Conservation (phyloP, 176 grass and related monocot genomes). For the Avena eriantha region DNA sequence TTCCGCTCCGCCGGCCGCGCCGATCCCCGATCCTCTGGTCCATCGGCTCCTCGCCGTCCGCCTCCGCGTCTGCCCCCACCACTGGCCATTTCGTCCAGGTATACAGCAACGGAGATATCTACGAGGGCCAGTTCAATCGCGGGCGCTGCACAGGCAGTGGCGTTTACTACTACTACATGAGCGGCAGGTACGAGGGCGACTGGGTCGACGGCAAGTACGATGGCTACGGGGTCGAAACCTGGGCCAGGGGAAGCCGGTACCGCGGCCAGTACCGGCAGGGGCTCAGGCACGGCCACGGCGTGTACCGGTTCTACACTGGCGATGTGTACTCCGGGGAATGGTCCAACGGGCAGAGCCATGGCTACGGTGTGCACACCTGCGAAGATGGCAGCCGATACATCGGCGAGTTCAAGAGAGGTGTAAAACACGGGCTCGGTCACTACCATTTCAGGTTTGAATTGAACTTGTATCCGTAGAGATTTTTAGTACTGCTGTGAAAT, state of each 20-base stretch:
- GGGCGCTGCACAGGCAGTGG: constrained; percentile 87
- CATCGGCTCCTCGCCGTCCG: constrained; percentile 66
- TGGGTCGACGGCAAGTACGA: constrained; percentile 96
- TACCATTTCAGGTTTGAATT: constrained; percentile 95
- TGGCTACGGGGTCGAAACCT: constrained; percentile 95
- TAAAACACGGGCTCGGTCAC: constrained; percentile 94
- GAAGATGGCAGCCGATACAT: constrained; percentile 96
- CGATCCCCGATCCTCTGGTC: constrained; percentile 90
- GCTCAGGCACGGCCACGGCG: constrained; percentile 89
- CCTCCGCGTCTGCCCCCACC: constrained; percentile 49
- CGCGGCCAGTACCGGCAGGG: constrained; percentile 91
- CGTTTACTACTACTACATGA: constrained; percentile 99
- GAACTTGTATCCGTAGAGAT: constrained; percentile 24
- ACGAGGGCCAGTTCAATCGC: constrained; percentile 89
- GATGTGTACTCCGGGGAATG: constrained; percentile 97
- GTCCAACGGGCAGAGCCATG: constrained; percentile 98
- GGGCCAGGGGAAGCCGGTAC: constrained; percentile 92
- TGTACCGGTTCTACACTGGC: constrained; percentile 96
- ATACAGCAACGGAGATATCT: constrained; percentile 92
- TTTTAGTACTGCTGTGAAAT: constrained; percentile 23
- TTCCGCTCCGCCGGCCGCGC: constrained; percentile 55
- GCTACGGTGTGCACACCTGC: constrained; percentile 89
- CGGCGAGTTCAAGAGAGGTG: constrained; percentile 97
- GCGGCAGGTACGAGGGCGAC: constrained; percentile 92
- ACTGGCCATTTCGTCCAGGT: constrained; percentile 90